Percentiles rank a stretch among this genome's conserved stretches.
Conservation (phyloP, 2,329 filamentous ascomycete genomes). For the Pleurostoma richardsiae region DNA sequence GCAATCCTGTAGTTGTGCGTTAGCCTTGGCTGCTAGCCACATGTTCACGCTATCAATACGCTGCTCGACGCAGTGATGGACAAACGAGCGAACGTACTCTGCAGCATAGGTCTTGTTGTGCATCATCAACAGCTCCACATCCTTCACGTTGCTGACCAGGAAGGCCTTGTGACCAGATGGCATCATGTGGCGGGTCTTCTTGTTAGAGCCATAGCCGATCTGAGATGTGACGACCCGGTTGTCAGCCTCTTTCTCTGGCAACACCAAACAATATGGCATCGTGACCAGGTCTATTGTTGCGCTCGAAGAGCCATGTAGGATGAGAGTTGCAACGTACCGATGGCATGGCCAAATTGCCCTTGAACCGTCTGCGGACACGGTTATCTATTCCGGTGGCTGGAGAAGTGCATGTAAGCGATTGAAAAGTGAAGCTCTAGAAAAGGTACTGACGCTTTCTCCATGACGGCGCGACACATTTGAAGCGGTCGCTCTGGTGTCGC, state of each 20-base stretch:
- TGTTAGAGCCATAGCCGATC: constrained; percentile 99
- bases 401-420: too few relatives aligned
- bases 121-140: constrained; percentile 98
- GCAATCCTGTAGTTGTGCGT: constrained; percentile 65
- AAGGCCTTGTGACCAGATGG: constrained; percentile 99
- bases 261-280: constrained; percentile 3
- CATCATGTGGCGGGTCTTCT: constrained; percentile 98
- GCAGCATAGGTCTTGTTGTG: constrained; percentile 99
- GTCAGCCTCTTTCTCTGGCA: constrained; percentile 1
- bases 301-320: too few relatives aligned
- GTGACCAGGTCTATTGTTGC: too few relatives aligned
- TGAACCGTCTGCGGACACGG: constrained; percentile 94
- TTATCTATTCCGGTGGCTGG: constrained; percentile 78
- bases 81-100: constrained; percentile 63
- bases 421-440: too few relatives aligned
- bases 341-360: constrained; percentile 93
- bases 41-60: neutral
- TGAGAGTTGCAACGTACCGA: constrained; percentile 64
- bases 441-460: constrained; percentile 93
- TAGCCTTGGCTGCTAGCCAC: constrained; percentile 1
- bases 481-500: constrained; percentile 96
- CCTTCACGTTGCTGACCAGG: constrained; percentile 94
- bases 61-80: neutral
- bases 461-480: constrained; percentile 82
- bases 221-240: constrained; percentile 31